These are phyloP conservation scores for Vitis labrusca DNA, from an alignment of 164 flowering plant species.

Conservation along the genomic window DNA sequence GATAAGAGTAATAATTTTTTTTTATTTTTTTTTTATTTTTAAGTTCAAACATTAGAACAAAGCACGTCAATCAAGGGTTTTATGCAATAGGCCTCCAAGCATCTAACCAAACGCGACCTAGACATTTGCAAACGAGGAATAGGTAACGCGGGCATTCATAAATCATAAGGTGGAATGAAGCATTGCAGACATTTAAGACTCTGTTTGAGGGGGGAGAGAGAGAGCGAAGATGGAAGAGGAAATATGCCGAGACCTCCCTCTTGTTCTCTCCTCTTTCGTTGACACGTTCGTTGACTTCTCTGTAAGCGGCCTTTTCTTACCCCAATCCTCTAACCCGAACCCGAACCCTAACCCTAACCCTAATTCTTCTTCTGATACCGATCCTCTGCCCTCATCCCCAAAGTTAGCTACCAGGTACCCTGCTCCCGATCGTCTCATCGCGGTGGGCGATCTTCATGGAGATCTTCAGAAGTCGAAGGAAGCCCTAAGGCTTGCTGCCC, in stretches of 20 bases:
- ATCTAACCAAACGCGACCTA: no score
- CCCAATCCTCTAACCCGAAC: slow-evolving; percentile 8
- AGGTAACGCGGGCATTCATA: no score
- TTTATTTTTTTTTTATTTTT: no score
- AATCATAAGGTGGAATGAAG: neutral
- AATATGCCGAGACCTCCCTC: slow-evolving; percentile 42
- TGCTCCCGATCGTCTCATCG: slow-evolving; percentile 66
- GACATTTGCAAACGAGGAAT: no score
- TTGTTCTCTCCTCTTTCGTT: slow-evolving; percentile 52
- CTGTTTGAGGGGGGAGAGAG: neutral
- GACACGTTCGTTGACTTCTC: slow-evolving; percentile 76
- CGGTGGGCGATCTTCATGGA: slow-evolving; percentile 94
- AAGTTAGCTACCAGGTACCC: slow-evolving; percentile 48
- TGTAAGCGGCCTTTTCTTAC: slow-evolving; percentile 52
- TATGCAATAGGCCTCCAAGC: no score
- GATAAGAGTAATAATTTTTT: no score
- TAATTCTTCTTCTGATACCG: neutral
- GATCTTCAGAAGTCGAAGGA: slow-evolving; percentile 70
- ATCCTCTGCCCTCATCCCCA: slow-evolving; percentile 8
- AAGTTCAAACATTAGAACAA: no score
- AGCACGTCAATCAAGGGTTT: no score
- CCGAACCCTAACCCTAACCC: slow-evolving; percentile 14
- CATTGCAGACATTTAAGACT: no score
- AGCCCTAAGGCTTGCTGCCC: slow-evolving; percentile 62
- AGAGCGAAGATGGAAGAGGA: slow-evolving; percentile 1